Conservation (phyloP, 441 rosid species). For the Omphalea diandra region DNA sequence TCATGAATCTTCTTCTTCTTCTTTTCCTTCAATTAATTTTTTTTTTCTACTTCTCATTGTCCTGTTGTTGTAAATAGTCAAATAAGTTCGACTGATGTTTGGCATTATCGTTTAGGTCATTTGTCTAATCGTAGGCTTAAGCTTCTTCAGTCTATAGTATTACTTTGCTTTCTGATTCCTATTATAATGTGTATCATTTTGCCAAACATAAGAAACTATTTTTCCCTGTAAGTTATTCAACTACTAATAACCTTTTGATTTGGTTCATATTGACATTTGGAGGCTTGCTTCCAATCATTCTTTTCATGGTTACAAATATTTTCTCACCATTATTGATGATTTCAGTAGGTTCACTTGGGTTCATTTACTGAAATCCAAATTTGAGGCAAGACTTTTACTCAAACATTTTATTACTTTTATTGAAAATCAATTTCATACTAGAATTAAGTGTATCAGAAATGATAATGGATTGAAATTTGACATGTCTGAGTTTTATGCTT, state of each 20-base stretch:
- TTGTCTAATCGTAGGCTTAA: neutral
- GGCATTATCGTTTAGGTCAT: conserved; percentile 6
- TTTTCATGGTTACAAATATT: neutral
- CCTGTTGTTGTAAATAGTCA: neutral
- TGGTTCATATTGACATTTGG: neutral
- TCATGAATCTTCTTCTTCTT: neutral
- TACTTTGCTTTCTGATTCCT: neutral
- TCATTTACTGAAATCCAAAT: neutral
- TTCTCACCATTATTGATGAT: neutral
- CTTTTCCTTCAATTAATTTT: neutral
- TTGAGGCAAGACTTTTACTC: neutral
- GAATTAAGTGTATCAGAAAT: neutral
- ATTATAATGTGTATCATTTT: too few relatives aligned
- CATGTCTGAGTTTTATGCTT: too few relatives aligned
- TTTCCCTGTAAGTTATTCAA: neutral
- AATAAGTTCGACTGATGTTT: neutral
- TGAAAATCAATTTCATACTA: neutral
- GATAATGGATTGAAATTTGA: too few relatives aligned
- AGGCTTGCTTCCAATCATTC: neutral
- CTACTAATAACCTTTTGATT: neutral
- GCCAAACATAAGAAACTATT: neutral
- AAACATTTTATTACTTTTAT: neutral
- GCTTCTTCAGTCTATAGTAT: neutral
- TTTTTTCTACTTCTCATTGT: neutral
- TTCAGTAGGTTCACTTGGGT: neutral